phyloP scores from a whole-genome alignment of 176 grass and related monocot genomes.

The Triticum dicoccoides region DNA sequence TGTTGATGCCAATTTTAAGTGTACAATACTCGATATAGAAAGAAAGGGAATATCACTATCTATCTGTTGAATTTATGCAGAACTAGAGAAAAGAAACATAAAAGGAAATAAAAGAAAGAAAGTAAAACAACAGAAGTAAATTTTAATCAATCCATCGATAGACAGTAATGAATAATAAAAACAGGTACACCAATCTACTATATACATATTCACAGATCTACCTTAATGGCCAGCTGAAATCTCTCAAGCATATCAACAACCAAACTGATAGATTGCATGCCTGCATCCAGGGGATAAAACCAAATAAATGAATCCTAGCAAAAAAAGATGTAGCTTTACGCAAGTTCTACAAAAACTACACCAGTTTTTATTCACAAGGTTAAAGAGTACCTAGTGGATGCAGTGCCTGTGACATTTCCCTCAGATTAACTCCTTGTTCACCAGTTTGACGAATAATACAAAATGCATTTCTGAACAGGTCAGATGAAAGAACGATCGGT shows the following conservation, averaged over 20 bases:
- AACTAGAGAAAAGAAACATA: neutral
- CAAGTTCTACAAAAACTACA: conserved; percentile 7
- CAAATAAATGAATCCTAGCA: neutral
- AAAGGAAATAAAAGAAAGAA: neutral
- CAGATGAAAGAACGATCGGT: conserved; percentile 43
- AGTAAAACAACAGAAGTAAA: neutral
- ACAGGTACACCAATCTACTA: neutral
- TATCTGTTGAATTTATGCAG: neutral
- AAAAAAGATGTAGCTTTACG: neutral
- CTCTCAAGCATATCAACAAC: conserved; percentile 56
- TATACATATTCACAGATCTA: conserved; percentile 28
- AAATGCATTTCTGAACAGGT: conserved; percentile 65
- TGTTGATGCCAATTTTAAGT: neutral
- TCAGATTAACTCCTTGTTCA: conserved; percentile 62
- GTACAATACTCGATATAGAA: neutral
- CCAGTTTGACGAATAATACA: conserved; percentile 66
- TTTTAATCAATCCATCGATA: neutral
- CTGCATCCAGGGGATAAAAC: conserved; percentile 18
- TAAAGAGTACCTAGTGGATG: conserved; percentile 49
- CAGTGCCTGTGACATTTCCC: conserved; percentile 57
- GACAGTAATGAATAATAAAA: too few relatives aligned
- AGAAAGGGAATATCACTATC: neutral
- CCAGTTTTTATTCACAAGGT: neutral
- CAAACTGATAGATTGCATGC: conserved; percentile 2
- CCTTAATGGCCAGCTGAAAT: conserved; percentile 73